These are phyloP conservation scores for Globisporangium megalacanthum DNA, from an alignment of 352 stramenopile species.

Conservation along the genomic window DNA sequence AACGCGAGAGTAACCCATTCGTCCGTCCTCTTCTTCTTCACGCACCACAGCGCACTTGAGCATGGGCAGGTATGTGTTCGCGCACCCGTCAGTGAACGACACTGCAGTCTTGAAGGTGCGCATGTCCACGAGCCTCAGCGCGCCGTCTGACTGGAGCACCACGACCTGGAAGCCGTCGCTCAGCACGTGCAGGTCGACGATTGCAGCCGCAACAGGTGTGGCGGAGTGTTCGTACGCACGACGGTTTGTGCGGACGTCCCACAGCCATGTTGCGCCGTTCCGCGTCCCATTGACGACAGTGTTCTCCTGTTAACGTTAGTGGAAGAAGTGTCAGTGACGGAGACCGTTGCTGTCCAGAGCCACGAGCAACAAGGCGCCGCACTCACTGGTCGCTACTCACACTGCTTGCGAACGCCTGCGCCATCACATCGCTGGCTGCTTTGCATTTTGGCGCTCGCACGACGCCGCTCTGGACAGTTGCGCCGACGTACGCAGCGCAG, in stretches of 20 bases:
- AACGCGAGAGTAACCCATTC: no score
- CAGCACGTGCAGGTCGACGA: constrained; percentile 38
- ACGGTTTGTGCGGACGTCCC: constrained; percentile 31
- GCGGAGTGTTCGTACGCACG: constrained; percentile 13
- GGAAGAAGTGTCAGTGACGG: neutral
- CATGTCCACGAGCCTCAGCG: constrained; percentile 41
- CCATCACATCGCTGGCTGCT: constrained; percentile 34
- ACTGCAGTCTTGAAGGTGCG: constrained; percentile 32
- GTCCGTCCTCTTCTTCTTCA: no score
- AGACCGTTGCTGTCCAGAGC: neutral
- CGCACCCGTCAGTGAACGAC: constrained; percentile 21
- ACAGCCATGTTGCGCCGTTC: constrained; percentile 38
- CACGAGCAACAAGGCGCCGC: neutral
- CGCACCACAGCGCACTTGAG: constrained; percentile 29
- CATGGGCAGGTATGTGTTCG: constrained; percentile 24
- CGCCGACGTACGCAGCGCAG: constrained; percentile 7
- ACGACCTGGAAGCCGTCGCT: constrained; percentile 31
- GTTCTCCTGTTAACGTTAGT: constrained; percentile 25
- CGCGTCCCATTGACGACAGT: constrained; percentile 46
- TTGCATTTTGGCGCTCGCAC: constrained; percentile 19
- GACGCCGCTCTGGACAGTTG: constrained; percentile 1
- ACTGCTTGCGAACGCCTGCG: constrained; percentile 31
- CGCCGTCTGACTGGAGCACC: constrained; percentile 37
- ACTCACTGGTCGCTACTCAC: neutral
- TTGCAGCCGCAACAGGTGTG: constrained; percentile 20